A percentile compares a stretch with the other conserved stretches of the same genome.
Conservation (phyloP, 2,329 filamentous ascomycete species). For the Daldinia eschscholtzii region DNA sequence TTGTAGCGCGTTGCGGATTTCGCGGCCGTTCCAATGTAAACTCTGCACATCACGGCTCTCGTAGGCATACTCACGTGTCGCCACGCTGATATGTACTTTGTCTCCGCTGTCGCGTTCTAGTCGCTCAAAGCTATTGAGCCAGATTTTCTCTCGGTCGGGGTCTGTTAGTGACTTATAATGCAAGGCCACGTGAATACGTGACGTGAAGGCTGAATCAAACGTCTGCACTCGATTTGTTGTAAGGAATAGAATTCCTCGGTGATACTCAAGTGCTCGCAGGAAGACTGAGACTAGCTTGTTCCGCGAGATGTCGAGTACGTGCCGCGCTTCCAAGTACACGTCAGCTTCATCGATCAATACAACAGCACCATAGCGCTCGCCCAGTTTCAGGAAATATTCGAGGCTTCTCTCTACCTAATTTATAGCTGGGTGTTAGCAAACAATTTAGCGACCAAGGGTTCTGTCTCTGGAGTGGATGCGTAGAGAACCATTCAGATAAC, state of each 20-base stretch:
- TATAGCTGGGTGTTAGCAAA: neutral
- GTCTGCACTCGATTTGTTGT: conserved; percentile 64
- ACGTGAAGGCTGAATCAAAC: conserved; percentile 64
- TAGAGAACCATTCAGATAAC: neutral
- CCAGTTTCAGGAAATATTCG: conserved; percentile 63
- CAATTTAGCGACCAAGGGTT: too few relatives aligned
- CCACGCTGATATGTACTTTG: conserved; percentile 55
- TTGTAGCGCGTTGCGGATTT: conserved; percentile 36
- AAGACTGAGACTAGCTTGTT: conserved; percentile 64
- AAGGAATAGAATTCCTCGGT: conserved; percentile 63
- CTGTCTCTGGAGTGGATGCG: neutral
- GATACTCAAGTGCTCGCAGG: conserved; percentile 65
- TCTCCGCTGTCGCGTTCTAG: conserved; percentile 57
- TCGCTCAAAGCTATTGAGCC: conserved; percentile 61
- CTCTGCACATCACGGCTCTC: conserved; percentile 53
- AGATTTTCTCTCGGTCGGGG: conserved; percentile 60
- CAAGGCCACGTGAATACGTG: conserved; percentile 63
- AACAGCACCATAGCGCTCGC: conserved; percentile 63
- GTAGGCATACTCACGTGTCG: conserved; percentile 58
- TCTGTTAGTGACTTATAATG: conserved; percentile 60
- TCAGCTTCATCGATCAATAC: conserved; percentile 71
- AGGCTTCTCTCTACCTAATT: conserved; percentile 58
- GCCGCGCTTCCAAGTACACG: conserved; percentile 68
- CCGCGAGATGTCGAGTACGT: conserved; percentile 58
- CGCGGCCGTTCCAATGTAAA: conserved; percentile 56